Evolutionary conservation across 768 basidiomycete genomes (phyloP), one percentile per base, ranked within the genome.

Genomic region (Boletus coccyginus): DNA sequence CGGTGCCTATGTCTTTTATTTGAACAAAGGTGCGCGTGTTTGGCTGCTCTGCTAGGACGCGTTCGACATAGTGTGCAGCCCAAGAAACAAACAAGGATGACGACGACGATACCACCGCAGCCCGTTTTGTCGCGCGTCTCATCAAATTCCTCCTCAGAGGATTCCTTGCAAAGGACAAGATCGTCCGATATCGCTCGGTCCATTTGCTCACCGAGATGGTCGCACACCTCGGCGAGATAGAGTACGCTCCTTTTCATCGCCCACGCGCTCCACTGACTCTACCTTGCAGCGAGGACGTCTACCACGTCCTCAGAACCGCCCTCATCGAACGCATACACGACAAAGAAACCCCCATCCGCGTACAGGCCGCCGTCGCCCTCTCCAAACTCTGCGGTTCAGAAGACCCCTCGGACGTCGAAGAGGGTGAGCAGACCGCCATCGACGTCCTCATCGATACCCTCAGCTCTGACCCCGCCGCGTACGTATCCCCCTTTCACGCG

Each of bases 161-260:
- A 4, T 92, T 93, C 70, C 63, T 75, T 17, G 87, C 93, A 5
- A 96, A 94, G 69, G 92, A 96, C 74, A 98, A 95, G 73, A 79
- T 78, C 42, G 86, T 92, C 39, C 82, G 95, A 7, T 96, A 86
- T 66, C 85, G 95, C 19, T 86, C 0, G 86, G 90, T n/a, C n/a
- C n/a, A n/a, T n/a, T n/a, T n/a, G n/a, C n/a, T n/a, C n/a, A n/a
- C n/a, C n/a, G n/a, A n/a, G 63, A 87, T 94, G 80, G 83, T 96
- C 13, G 80, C 83, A 1, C 82, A 86, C 53, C 75, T 97, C 0
- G 92, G 92, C 8, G 88, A 88, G 72, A 80, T 98, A 54, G 92
- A 95, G 94, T 97, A 66, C 52, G 88, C 2, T 11, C 44, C 24
- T 17, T 24, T 38, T 36, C 46, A 17, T 42, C 9, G 43, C 50